These are phyloP conservation scores for Moesziomyces parantarcticus DNA, from an alignment of 1,284 basidiomycete species.

Conservation along the genomic window DNA sequence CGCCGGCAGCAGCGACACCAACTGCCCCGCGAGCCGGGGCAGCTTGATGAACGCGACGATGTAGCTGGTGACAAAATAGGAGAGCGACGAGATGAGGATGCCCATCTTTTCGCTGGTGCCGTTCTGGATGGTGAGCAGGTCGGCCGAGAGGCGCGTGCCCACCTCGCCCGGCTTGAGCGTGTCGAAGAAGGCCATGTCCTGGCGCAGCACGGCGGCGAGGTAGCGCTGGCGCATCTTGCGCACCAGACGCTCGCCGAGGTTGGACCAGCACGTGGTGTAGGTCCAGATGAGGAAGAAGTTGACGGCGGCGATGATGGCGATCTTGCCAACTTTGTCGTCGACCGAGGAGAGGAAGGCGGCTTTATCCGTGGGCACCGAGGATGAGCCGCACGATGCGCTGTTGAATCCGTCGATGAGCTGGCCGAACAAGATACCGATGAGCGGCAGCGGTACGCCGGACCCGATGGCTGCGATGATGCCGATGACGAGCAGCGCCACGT, in stretches of 20 bases:
- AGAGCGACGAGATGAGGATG: slow-evolving; percentile 53
- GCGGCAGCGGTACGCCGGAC: slow-evolving; percentile 57
- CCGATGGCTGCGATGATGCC: slow-evolving; percentile 55
- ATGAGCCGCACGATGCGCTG: slow-evolving; percentile 27
- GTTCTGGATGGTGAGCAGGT: slow-evolving; percentile 57
- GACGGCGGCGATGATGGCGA: slow-evolving; percentile 55
- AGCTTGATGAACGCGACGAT: slow-evolving; percentile 56
- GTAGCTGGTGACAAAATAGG: slow-evolving; percentile 58
- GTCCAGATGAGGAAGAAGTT: slow-evolving; percentile 64
- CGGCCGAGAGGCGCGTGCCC: slow-evolving; percentile 51
- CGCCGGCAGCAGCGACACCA: slow-evolving; percentile 54
- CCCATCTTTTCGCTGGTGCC: slow-evolving; percentile 62
- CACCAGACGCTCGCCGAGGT: slow-evolving; percentile 56
- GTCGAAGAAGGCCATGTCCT: slow-evolving; percentile 68
- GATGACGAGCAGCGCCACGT: slow-evolving; percentile 40
- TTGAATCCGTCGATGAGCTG: slow-evolving; percentile 63
- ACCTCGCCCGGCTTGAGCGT: slow-evolving; percentile 53
- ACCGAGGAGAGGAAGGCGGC: slow-evolving; percentile 44
- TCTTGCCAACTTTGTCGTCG: slow-evolving; percentile 53
- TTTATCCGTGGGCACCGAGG: slow-evolving; percentile 20
- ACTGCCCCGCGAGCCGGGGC: slow-evolving; percentile 50
- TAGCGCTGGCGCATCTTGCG: slow-evolving; percentile 68
- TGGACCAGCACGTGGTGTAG: slow-evolving; percentile 61
- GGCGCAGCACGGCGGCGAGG: slow-evolving; percentile 69
- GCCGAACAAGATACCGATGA: slow-evolving; percentile 61